Evolutionary conservation across 2,329 filamentous ascomycete genomes (phyloP).

Genomic region (Sporothrix phasma): DNA sequence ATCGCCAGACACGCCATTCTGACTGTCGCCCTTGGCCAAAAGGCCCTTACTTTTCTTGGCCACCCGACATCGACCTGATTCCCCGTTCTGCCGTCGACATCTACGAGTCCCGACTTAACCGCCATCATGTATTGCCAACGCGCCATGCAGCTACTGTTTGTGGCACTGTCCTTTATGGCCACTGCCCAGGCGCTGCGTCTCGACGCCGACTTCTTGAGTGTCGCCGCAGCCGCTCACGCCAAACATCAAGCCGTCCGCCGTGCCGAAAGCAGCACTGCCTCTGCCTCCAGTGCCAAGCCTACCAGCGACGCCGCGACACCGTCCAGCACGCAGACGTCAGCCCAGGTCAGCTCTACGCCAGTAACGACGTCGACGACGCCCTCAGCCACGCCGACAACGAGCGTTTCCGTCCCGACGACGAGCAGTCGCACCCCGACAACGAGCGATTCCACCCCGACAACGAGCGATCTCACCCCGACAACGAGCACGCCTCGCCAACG

Average conservation of each 20-base stretch:
- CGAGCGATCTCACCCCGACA: constrained; percentile 14
- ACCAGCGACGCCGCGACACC: constrained; percentile 1
- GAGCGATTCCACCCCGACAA: background rate
- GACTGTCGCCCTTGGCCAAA: background rate
- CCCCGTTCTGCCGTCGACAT: too few relatives aligned
- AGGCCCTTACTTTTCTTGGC: background rate
- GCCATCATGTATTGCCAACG: constrained; percentile 37
- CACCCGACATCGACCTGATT: background rate
- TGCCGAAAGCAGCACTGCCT: constrained; percentile 8
- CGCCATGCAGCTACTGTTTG: constrained; percentile 37
- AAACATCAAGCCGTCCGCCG: background rate
- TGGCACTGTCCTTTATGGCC: constrained; percentile 38
- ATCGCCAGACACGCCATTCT: background rate
- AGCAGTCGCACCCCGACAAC: constrained; percentile 12
- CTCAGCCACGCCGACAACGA: constrained; percentile 9
- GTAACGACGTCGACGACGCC: constrained; percentile 12
- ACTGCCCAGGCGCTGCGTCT: constrained; percentile 36
- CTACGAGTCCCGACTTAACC: background rate
- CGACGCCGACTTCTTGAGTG: constrained; percentile 20
- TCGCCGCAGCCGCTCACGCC: background rate
- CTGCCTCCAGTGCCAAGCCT: background rate
- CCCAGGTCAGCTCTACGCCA: constrained; percentile 5
- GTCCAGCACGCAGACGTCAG: constrained; percentile 16
- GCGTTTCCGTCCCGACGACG: constrained; percentile 10
- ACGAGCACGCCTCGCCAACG: constrained; percentile 12